Percentiles rank a stretch among this genome's conserved stretches.
Evolutionary conservation across 2,329 filamentous ascomycete genomes (phyloP).

Genomic region (Ceratocystis diversiconidia): DNA sequence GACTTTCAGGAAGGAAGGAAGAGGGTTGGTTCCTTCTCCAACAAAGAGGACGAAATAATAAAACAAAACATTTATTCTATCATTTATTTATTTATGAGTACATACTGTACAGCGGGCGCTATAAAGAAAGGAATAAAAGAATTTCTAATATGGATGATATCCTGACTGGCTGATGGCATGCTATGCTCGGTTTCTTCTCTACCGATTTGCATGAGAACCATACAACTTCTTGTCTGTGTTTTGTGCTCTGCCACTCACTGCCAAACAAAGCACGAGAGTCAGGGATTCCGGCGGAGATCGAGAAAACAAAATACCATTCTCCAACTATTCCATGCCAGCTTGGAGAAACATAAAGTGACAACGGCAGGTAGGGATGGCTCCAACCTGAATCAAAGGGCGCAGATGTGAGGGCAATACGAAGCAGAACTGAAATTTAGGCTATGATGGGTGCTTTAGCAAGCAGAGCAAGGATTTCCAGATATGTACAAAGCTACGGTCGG

Average conservation of each 20-base stretch:
- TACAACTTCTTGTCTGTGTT: neutral
- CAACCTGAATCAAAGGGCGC: neutral
- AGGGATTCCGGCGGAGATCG: neutral
- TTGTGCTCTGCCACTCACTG: neutral
- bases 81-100: too few relatives aligned
- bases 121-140: neutral
- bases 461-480: neutral
- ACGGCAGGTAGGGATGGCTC: neutral
- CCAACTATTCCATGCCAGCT: neutral
- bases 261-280: neutral
- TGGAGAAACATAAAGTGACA: slow-evolving; percentile 2
- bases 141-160: neutral
- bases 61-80: too few relatives aligned
- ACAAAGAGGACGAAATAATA: too few relatives aligned
- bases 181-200: neutral
- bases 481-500: too few relatives aligned
- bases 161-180: too few relatives aligned
- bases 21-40: too few relatives aligned
- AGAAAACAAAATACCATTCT: neutral
- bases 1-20: too few relatives aligned
- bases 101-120: too few relatives aligned
- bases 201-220: neutral
- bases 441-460: neutral
- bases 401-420: neutral
- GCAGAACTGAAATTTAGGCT: neutral